These are phyloP conservation scores for Neopestalotiopsis sp. DNA, from an alignment of 2,329 filamentous ascomycete species.

Conservation along the genomic window DNA sequence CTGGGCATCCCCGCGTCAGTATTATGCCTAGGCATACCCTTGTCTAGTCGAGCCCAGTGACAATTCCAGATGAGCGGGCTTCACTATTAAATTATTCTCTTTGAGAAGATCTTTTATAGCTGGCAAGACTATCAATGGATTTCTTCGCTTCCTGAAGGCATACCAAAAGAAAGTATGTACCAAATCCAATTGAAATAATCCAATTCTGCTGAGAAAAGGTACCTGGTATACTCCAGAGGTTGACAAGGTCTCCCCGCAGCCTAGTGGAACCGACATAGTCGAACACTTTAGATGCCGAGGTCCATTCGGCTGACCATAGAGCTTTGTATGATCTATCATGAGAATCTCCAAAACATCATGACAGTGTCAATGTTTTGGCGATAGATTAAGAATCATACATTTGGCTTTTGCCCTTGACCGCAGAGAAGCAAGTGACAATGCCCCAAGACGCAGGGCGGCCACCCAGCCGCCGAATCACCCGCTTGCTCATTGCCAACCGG, in stretches of 20 bases:
- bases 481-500: conserved; percentile 32
- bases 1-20: not conserved
- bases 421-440: not conserved
- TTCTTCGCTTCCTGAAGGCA: not conserved
- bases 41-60: too few relatives aligned
- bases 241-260: not conserved
- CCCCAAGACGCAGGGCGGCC: not conserved
- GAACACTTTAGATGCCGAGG: not conserved
- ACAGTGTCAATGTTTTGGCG: not conserved
- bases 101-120: too few relatives aligned
- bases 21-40: too few relatives aligned
- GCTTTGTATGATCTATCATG: not conserved
- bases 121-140: too few relatives aligned
- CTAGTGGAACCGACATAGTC: not conserved
- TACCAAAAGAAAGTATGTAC: not conserved
- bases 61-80: too few relatives aligned
- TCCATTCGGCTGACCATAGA: not conserved
- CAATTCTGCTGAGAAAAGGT: not conserved
- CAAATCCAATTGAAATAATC: not conserved
- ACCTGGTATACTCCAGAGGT: not conserved
- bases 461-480: conserved; percentile 6
- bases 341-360: not conserved
- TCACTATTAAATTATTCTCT: too few relatives aligned
- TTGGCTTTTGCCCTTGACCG: not conserved
- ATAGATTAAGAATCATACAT: too few relatives aligned